These are phyloP conservation scores for Sporobolomyces pararoseus DNA, from an alignment of 768 basidiomycete species.

Conservation along the genomic window DNA sequence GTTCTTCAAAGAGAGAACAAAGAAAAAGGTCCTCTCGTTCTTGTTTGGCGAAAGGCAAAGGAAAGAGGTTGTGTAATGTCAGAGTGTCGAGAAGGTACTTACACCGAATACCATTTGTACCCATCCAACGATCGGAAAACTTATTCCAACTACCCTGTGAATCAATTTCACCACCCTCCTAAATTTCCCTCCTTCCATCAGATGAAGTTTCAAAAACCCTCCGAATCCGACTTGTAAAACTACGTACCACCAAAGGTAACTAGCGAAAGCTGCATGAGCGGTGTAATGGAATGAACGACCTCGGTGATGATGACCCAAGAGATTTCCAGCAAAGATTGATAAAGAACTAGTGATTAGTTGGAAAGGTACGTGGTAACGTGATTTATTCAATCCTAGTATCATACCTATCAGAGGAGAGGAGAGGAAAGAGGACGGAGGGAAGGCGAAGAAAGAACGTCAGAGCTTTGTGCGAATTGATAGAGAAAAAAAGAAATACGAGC, in stretches of 20 bases:
- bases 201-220: conserved; percentile 86
- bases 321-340: conserved; percentile 58
- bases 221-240: conserved; percentile 66
- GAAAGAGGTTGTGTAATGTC: no score
- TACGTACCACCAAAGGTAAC: conserved; percentile 54
- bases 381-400: conserved; percentile 54
- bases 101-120: conserved; percentile 79
- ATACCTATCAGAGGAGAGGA: conserved; percentile 44
- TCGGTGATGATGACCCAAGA: conserved; percentile 80
- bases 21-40: no score
- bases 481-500: background rate
- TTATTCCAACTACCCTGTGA: conserved; percentile 77
- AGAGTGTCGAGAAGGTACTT: background rate
- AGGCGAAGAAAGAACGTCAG: background rate
- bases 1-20: no score
- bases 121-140: conserved; percentile 83
- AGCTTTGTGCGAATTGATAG: no score
- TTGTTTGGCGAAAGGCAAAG: background rate
- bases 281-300: conserved; percentile 73
- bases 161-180: conserved; percentile 66
- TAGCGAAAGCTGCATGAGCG: conserved; percentile 69
- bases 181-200: conserved; percentile 65
- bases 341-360: conserved; percentile 63
- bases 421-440: background rate
- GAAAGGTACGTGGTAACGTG: conserved; percentile 84